Base-by-base conservation (phyloP, 176 grass and related monocot genomes). In the Carex pumila region DNA sequence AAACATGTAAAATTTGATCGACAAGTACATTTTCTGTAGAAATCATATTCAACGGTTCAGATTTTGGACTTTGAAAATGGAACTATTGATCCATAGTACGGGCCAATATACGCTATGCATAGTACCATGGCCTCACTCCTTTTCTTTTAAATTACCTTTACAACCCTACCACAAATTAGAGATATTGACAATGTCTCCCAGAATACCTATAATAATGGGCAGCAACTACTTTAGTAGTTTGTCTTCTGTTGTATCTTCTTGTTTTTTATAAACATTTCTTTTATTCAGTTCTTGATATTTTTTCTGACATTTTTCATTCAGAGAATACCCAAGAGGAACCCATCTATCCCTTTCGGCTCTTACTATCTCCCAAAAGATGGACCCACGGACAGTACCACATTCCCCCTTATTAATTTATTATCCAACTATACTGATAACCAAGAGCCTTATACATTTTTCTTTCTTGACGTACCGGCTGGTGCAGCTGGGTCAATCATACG, bases 361-460 rank as follows among this genome's bases (percentile, higher is more conserved):
- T 98, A 90, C 84, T 98, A 90, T 89, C 84, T 95, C 85, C 95
- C 92, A 79, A 81, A 75, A 90, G 80, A 88, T 88, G 86, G 86
- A 71, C 60, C 80, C 19, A 67, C 62, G 9, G 57, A 83, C 6
- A 83, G 80, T 65, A 25, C 79, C 18, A 65, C 80, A 65, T 98
- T 98, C 85, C 87, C 82, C 12, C 66, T 98, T 39, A 85, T 91
- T 53, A 87, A 91, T 45, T 85, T 91, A 89, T 93, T 98, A 85
- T 93, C 91, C 77, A 95, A 95, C 30, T 89, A 88, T 66, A 93
- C 91, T 13, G 37, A 58, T 63, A 85, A 86, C 55, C 89, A 90
- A 82, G 85, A 77, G 88, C 88, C 87, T 82, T 98, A 91, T 91
- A 95, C 89, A 84, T 93, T 91, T 88, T 98, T 98, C 89, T 83